Evolutionary conservation across 345 rosid genomes (phyloP), one percentile per base, ranked within the genome.

Genomic region (Eutrema japonicum): DNA sequence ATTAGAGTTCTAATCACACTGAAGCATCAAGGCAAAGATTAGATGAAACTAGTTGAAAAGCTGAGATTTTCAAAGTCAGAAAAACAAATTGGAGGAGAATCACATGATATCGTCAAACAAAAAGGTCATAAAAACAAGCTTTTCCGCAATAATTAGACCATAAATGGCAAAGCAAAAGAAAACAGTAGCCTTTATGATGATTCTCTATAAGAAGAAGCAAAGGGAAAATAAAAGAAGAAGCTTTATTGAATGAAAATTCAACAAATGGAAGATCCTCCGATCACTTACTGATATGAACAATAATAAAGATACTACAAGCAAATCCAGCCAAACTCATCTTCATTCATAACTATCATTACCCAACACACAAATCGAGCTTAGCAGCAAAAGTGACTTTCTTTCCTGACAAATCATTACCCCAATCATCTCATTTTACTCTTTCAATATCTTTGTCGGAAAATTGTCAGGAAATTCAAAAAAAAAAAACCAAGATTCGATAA

Each of bases 251-350:
- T 33, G 66, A 53, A 56, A 29, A 2, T 46, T 48, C 57, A 57
- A 48, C 66, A 66, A 74, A 46, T 27, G 50, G 48, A 75, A 42
- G 67, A 74, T 50, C 68, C 45, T 59, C 53, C 48, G 1, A 67
- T 42, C 38, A 59, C 51, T 59, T 67, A 47, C 73, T 67, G 32
- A 59, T 75, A 75, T 60, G 49, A 75, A 68, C 74, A 62, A 70
- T 33, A 53, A 74, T 36, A 50, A 59, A 66, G 53, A 46, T 37
- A 59, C 54, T 64, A 42, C 58, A 46, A 38, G 26, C 58, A 46
- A 73, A 66, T 57, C 50, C 68, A 46, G 26, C 48, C 64, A 73
- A 64, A 22, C n/a, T 54, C 72, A 67, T 53, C 42, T 37, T 66
- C 62, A 35, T 22, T 71, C 68, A 50, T 72, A 36, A 14, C 63